Evolutionary conservation across 192 early-diverging fungal genomes (phyloP), one percentile per base, ranked within the genome.

Genomic region (Umbelopsis sp.): DNA sequence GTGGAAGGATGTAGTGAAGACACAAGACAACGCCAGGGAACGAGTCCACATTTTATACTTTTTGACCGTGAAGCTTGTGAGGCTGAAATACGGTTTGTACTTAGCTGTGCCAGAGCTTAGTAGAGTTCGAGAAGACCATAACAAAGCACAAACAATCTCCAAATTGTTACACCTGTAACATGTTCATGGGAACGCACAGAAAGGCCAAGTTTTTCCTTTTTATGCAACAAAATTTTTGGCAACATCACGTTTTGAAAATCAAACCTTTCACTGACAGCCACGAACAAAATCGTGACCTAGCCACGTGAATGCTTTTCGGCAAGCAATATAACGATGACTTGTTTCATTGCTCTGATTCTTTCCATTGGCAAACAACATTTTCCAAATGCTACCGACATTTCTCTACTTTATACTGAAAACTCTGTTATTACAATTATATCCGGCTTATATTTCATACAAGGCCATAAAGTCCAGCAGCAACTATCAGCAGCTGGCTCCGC

Each of bases 401-500:
- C 32, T 78, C 16, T 78, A 78, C 65, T 73, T 78, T 43, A 36
- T 70, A 45, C 26, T 68, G 24, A 78, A 78, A 70, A 59, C 74
- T 26, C 34, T 66, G 24, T 45, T 78, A 51, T 67, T 78, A 56
- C 77, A 78, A 45, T 52, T 78, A 49, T 78, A 78, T 31, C 77
- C 77, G 22, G 77, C 77, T 31, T 78, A 78, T 65, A 74, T 78
- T 10, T 73, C 67, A 21, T 78, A 70, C 71, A 78, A 78, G 29
- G 77, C 77, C 17, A 66, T 78, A 44, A 78, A 78, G 43, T 43
- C 52, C 29, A 62, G 56, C n/a, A 36, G 71, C 24, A 69, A 78
- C 62, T 65, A 45, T 21, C 44, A 44, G 10, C 72, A 78, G 45
- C 74, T 68, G 66, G 36, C 59, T 29, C 69, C 72, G 26, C 52